These are phyloP conservation scores for Ajuga reptans DNA, from an alignment of 305 asterid genomes.

Conservation along the genomic window DNA sequence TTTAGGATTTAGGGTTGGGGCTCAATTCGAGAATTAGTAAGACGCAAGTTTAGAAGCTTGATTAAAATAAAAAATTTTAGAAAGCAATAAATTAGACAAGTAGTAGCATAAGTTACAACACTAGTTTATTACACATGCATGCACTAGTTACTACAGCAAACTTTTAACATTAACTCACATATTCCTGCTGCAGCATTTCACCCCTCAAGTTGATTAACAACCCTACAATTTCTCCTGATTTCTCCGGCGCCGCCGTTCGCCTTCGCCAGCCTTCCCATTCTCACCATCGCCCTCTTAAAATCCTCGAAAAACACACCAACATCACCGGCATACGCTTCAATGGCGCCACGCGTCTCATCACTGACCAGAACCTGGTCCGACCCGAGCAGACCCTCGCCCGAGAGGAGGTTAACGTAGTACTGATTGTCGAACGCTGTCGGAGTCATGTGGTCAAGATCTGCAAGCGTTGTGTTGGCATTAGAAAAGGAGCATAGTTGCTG, in stretches of 20 bases:
- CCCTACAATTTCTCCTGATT: slow-evolving; percentile 59
- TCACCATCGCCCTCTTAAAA: slow-evolving; percentile 49
- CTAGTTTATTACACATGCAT: no score
- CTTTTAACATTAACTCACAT: no score
- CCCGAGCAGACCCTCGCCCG: slow-evolving; percentile 56
- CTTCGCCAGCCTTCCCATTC: slow-evolving; percentile 50
- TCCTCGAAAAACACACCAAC: slow-evolving; percentile 32
- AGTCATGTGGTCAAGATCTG: slow-evolving; percentile 48
- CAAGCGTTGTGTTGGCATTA: slow-evolving; percentile 38
- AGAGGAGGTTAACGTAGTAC: slow-evolving; percentile 52
- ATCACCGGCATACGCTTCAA: slow-evolving; percentile 36
- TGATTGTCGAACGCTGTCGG: slow-evolving; percentile 53
- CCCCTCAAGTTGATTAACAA: slow-evolving; percentile 27
- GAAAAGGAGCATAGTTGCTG: slow-evolving; percentile 47
- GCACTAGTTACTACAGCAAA: no score
- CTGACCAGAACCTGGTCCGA: slow-evolving; percentile 50
- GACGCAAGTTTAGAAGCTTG: no score
- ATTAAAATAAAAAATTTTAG: no score
- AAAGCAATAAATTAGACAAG: no score
- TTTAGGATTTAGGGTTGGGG: no score
- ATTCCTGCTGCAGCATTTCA: no score
- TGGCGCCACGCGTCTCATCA: slow-evolving; percentile 26
- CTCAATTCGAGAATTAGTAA: no score
- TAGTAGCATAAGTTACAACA: no score
- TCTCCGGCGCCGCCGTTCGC: slow-evolving; percentile 38